Evolutionary conservation across 148 eudicot species (phyloP), one percentile per base, ranked within the genome.

Genomic region (Polygonum aviculare): DNA sequence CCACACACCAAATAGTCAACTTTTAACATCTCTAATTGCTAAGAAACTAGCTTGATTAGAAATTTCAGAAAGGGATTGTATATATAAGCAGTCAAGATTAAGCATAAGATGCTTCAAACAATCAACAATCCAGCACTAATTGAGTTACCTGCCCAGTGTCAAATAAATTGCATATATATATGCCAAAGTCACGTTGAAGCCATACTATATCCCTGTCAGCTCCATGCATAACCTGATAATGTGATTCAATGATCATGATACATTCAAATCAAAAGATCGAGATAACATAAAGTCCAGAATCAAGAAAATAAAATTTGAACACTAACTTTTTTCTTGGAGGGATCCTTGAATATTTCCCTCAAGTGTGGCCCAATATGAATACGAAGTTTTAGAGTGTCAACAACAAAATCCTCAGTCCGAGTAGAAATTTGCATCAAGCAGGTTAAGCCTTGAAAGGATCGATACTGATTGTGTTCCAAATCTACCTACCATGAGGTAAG

Each of bases 401-500:
- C 87, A 44, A 93, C 82, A 84, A 96, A 96, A 85, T 96, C 99
- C 81, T 93, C 99, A 10, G 92, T 84, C 83, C 99, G 85, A 21
- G 98, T 96, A 72, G 99, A 96, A 79, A 96, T 90, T 87, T 96
- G 99, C 99, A 96, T 96, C 84, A 96, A 80, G 81, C 98, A 96
- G 65, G 98, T 95, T 82, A 95, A 77, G 22, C 99, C 99, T 82
- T 91, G 98, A 85, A 88, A 95, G 65, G 98, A 93, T 22, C 98
- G 88, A 79, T 93, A 93, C 21, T 91, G 97, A 82, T 96, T 93
- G 82, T 93, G 98, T 81, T 96, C 99, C 85, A 93, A 81, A 86
- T 96, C 99, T 77, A 96, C 92, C 98, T 94, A 81, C 19, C 45
- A 54, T 12, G 11, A 48, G 57, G 19, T 47, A 73, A 41, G 39